Conservation (phyloP, 768 basidiomycete species). For the Terana coerulea region DNA sequence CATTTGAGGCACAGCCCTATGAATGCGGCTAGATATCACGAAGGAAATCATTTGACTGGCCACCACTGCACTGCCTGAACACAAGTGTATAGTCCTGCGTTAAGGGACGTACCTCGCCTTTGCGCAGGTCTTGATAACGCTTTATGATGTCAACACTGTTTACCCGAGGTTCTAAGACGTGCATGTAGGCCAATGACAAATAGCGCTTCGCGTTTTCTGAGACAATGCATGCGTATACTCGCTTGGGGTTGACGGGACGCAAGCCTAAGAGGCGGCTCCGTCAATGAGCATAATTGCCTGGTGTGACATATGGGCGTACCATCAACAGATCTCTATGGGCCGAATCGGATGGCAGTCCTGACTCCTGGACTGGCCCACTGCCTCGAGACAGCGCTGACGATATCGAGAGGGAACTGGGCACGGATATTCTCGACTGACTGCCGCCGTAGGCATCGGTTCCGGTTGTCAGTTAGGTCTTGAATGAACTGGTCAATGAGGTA, state of each 20-base stretch:
- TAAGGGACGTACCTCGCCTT: neutral
- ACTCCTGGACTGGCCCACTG: neutral
- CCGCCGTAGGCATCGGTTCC: conserved; percentile 48
- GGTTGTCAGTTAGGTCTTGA: conserved; percentile 32
- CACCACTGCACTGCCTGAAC: neutral
- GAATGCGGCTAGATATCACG: conserved; percentile 16
- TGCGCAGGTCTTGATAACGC: neutral
- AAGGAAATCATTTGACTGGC: conserved; percentile 15
- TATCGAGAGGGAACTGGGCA: neutral
- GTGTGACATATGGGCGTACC: neutral
- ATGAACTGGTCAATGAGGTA: conserved; percentile 34
- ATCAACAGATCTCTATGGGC: neutral
- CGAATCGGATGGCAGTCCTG: neutral
- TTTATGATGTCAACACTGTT: too few relatives aligned
- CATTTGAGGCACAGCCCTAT: too few relatives aligned
- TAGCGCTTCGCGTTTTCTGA: neutral
- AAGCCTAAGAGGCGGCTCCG: neutral
- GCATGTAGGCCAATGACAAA: neutral
- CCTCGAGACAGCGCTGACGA: conserved; percentile 3
- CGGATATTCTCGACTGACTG: conserved; percentile 39
- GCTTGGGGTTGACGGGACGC: neutral
- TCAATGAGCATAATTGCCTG: neutral
- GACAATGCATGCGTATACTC: neutral
- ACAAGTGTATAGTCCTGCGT: neutral
- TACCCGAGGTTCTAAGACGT: neutral